These are phyloP conservation scores for Chamaecrista fasciculata DNA, from an alignment of 306 rosid genomes.

Conservation along the genomic window DNA sequence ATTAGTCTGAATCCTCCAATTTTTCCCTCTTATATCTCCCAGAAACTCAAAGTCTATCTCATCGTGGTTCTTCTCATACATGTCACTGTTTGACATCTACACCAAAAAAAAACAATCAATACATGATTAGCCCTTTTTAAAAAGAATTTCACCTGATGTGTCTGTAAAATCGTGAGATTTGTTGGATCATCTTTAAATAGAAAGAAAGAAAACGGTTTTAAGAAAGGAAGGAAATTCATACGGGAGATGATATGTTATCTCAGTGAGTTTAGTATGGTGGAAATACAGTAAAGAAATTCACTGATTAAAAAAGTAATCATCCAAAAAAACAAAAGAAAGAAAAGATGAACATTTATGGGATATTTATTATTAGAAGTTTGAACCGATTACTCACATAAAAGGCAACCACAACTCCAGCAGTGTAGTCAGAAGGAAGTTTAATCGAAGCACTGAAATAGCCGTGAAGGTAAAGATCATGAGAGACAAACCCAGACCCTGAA, in stretches of 20 bases:
- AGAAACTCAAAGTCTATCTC: constrained; percentile 95
- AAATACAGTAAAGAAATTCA: neutral
- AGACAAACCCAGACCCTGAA: constrained; percentile 93
- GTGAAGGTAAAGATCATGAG: constrained; percentile 87
- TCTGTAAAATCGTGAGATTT: constrained; percentile 16
- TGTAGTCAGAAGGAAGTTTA: constrained; percentile 87
- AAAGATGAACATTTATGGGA: too few relatives aligned
- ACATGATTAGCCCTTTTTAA: too few relatives aligned
- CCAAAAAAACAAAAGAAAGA: too few relatives aligned
- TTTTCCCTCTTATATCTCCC: constrained; percentile 92
- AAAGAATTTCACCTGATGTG: neutral
- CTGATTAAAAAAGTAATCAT: neutral
- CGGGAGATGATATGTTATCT: too few relatives aligned
- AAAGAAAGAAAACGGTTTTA: neutral
- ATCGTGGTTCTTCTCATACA: constrained; percentile 81
- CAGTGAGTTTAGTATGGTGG: too few relatives aligned
- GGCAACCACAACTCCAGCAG: constrained; percentile 97
- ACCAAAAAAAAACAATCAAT: neutral
- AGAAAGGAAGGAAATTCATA: neutral
- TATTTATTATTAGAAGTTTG: too few relatives aligned
- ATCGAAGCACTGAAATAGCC: constrained; percentile 92
- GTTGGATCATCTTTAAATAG: neutral
- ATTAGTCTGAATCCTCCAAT: constrained; percentile 96
- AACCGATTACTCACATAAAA: constrained; percentile 73
- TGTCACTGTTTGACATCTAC: constrained; percentile 94